Conservation (phyloP, 2,329 filamentous ascomycete genomes). For the Fusarium sp. region DNA sequence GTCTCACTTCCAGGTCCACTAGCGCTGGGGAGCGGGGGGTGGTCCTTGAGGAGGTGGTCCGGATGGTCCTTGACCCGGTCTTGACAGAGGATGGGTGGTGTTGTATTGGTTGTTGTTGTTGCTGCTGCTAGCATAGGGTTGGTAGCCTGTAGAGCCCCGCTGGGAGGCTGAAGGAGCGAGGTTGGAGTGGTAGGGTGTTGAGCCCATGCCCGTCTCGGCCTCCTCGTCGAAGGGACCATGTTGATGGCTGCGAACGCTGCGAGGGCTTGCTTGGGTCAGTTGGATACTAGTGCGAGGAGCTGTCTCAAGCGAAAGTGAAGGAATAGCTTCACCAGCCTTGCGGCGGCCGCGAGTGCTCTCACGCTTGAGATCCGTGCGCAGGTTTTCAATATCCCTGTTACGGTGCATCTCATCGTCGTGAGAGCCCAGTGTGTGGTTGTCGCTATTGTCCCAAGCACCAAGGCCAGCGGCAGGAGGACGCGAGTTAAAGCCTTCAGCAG, state of each 20-base stretch:
- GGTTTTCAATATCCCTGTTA: slow-evolving; percentile 54
- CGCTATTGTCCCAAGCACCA: slow-evolving; percentile 42
- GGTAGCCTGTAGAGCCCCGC: slow-evolving; percentile 39
- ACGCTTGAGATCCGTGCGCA: slow-evolving; percentile 54
- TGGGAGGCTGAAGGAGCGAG: slow-evolving; percentile 39
- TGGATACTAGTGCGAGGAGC: slow-evolving; percentile 40
- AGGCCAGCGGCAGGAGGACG: slow-evolving; percentile 47
- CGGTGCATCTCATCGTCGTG: slow-evolving; percentile 52
- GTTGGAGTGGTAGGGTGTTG: slow-evolving; percentile 49
- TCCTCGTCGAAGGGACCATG: slow-evolving; percentile 58
- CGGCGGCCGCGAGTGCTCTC: slow-evolving; percentile 63
- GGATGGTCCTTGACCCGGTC: slow-evolving; percentile 31
- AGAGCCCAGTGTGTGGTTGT: slow-evolving; percentile 43
- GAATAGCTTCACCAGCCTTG: slow-evolving; percentile 61
- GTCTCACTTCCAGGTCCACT: slow-evolving; percentile 39
- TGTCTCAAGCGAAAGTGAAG: slow-evolving; percentile 50
- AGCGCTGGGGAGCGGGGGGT: slow-evolving; percentile 44
- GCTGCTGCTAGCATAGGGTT: slow-evolving; percentile 37
- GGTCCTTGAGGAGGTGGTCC: slow-evolving; percentile 46
- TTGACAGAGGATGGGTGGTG: slow-evolving; percentile 40
- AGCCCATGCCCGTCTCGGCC: slow-evolving; percentile 53
- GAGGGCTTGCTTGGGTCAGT: slow-evolving; percentile 47
- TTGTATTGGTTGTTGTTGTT: slow-evolving; percentile 34
- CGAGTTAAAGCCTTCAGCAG: slow-evolving; percentile 60
- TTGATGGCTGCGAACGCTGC: slow-evolving; percentile 51